These are phyloP conservation scores for Dendryphion nanum DNA, from an alignment of 2,329 filamentous ascomycete species.

Conservation along the genomic window DNA sequence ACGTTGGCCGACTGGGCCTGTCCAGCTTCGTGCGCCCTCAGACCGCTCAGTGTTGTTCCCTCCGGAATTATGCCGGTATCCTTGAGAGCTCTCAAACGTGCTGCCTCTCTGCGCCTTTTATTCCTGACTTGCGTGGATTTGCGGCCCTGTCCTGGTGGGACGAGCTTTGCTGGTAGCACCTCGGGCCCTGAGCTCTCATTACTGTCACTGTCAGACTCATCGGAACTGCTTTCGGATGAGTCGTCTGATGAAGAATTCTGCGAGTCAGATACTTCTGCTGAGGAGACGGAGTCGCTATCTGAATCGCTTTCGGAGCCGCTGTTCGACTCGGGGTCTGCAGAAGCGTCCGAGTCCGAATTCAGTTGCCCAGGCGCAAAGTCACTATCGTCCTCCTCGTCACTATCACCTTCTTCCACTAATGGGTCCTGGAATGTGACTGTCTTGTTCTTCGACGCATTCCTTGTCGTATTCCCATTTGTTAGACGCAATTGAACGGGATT, in stretches of 20 bases:
- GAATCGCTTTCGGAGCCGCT: conserved; percentile 15
- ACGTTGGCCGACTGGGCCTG: too few relatives aligned
- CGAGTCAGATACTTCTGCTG: conserved; percentile 8
- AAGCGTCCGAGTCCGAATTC: too few relatives aligned
- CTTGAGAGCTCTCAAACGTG: conserved; percentile 54
- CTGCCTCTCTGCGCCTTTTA: conserved; percentile 49
- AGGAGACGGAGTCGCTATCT: conserved; percentile 11
- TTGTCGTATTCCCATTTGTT: too few relatives aligned
- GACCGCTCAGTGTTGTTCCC: too few relatives aligned
- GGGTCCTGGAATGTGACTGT: conserved; percentile 23
- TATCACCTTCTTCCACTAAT: conserved; percentile 16
- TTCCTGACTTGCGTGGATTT: conserved; percentile 56
- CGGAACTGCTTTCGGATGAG: conserved; percentile 33
- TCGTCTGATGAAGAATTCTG: conserved; percentile 11
- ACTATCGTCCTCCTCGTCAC: conserved; percentile 23
- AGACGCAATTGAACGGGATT: too few relatives aligned
- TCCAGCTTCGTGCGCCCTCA: too few relatives aligned
- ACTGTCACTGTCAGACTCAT: conserved; percentile 40
- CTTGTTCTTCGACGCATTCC: conserved; percentile 13
- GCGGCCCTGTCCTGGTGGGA: conserved; percentile 52
- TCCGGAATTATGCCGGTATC: too few relatives aligned
- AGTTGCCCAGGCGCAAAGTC: conserved; percentile 26
- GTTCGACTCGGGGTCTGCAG: conserved; percentile 10
- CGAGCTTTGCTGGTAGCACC: conserved; percentile 4
- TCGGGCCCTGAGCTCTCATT: conserved; percentile 35